These are phyloP conservation scores for Paecilomyces sp. DNA, from an alignment of 2,329 filamentous ascomycete genomes.

Conservation along the genomic window DNA sequence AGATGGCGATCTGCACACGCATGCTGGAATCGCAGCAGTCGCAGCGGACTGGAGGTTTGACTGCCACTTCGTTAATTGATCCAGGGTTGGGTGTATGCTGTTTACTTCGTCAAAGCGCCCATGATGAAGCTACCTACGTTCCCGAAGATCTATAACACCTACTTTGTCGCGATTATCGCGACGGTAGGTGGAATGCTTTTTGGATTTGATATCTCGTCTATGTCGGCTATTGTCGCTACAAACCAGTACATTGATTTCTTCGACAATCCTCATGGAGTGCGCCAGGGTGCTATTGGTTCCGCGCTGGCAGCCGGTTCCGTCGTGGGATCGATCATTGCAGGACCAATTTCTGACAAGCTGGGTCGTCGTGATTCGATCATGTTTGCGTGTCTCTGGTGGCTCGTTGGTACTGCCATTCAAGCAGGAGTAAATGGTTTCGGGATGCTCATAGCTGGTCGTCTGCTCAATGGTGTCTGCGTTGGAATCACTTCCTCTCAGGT, in stretches of 20 bases:
- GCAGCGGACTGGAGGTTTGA: not conserved
- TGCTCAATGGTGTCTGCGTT: conserved; percentile 22
- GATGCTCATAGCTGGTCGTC: conserved; percentile 27
- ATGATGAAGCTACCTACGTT: conserved; percentile 20
- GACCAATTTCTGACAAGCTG: conserved; percentile 40
- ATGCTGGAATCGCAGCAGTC: not conserved
- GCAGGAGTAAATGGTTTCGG: conserved; percentile 28
- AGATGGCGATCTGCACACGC: not conserved
- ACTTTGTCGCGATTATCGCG: conserved; percentile 46
- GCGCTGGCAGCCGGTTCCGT: conserved; percentile 45
- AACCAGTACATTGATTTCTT: conserved; percentile 46
- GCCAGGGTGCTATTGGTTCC: conserved; percentile 44
- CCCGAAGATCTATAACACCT: conserved; percentile 49
- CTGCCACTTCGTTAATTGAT: not conserved
- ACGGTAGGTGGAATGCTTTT: conserved; percentile 49
- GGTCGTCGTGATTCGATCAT: conserved; percentile 42
- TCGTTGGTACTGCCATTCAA: conserved; percentile 38
- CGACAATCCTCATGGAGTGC: conserved; percentile 41
- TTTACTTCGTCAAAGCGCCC: conserved; percentile 3
- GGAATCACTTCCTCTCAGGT: conserved; percentile 29
- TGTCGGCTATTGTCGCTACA: conserved; percentile 47
- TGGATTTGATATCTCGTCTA: conserved; percentile 51
- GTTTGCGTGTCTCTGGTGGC: conserved; percentile 44
- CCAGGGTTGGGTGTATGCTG: not conserved
- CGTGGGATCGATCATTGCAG: conserved; percentile 40